Base-by-base conservation (phyloP, 345 rosid genomes). In the Bruguiera parviflora region DNA sequence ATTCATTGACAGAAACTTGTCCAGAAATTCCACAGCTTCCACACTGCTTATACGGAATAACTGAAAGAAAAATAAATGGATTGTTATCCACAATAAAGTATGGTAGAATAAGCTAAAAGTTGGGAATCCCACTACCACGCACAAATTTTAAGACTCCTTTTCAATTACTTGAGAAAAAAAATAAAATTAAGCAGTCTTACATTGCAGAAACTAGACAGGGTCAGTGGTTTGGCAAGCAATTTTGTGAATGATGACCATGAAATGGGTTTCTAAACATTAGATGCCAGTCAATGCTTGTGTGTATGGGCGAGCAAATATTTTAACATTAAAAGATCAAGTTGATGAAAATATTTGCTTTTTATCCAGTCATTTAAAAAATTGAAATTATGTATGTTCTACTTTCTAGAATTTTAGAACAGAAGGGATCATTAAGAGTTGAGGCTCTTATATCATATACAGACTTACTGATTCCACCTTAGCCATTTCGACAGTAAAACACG, bases 401-500 rank as follows among this genome's bases (percentile, higher is more conserved):
- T 39, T 71, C 58, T 39, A 35, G 22, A 7, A 43, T 13, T 60
- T 53, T 63, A 53, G 61, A 29, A 59, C 53, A 27, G 64, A 29
- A 72, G 69, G 53, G 57, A 76, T 39, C 64, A 16, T 66, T 63
- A 73, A 75, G 73, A 67, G 15, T 61, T 33, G 47, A 61, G 25
- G 67, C 70, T 32, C 56, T 66, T 56, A 43, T 43, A 15, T 52
- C 72, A 37, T 60, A 57, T 20, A 72, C 57, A 60, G 66, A 84
- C 92, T 83, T 78, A 95, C 99, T 5, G 96, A 86, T 73, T 86
- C 87, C 76, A 90, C 86, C 82, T 66, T 83, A 1, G 99, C 96
- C 99, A 92, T 95, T 82, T 95, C 99, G 78, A 90, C 97, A 96
- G 92, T 84, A 83, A 80, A 95, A 84, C 33, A 86, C 43, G 94